A percentile compares a stretch with the other conserved stretches of the same genome.
These are phyloP conservation scores for Eleusine indica DNA, from an alignment of 176 grass and related monocot species.

Conservation along the genomic window DNA sequence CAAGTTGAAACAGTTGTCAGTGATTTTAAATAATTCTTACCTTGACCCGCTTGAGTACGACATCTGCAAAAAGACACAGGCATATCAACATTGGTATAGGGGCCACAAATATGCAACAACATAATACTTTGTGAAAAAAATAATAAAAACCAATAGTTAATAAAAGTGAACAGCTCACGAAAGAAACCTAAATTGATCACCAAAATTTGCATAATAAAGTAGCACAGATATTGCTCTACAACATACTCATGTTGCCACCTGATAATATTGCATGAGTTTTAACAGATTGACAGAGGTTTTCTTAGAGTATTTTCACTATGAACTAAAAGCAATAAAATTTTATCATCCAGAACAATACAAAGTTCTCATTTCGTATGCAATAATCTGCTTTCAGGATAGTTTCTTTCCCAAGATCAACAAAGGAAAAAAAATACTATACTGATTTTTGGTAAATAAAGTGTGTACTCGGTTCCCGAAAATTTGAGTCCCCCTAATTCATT, in stretches of 20 bases:
- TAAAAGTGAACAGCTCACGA: not conserved
- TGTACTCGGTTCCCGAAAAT: not conserved
- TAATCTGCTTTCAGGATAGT: not conserved
- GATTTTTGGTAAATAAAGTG: not conserved
- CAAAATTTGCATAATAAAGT: not conserved
- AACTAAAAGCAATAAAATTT: not conserved
- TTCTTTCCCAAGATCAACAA: not conserved
- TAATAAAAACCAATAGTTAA: not conserved
- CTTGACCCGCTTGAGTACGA: conserved; percentile 66
- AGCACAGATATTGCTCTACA: not conserved
- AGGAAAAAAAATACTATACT: not conserved
- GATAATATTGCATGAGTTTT: not conserved
- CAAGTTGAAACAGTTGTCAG: not conserved
- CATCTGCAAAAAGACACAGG: conserved; percentile 57
- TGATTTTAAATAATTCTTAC: conserved; percentile 22
- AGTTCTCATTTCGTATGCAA: not conserved
- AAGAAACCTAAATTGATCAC: not conserved
- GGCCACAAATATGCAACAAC: not conserved
- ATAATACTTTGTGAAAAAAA: not conserved
- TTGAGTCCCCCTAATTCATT: not conserved
- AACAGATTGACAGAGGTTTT: not conserved
- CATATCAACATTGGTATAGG: not conserved
- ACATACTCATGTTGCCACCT: not conserved
- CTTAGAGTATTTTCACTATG: not conserved
- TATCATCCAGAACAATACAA: not conserved